Base-by-base conservation (phyloP, 2,329 filamentous ascomycete species). In the Alternaria gansuensis region DNA sequence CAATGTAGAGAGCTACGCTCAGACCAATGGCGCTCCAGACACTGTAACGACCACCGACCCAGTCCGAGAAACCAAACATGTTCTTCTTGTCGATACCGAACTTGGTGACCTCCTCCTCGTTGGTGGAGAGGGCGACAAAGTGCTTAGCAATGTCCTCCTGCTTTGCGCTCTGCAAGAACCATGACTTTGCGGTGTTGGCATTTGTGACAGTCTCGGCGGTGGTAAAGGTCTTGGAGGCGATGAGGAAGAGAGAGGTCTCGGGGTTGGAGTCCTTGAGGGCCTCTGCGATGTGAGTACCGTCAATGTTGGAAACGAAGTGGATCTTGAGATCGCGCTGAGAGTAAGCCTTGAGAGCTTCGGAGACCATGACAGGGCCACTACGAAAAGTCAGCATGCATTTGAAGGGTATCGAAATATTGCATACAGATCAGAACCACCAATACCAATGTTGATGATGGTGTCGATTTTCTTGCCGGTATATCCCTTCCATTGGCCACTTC, bases 221-320 rank as follows among this genome's bases (percentile, higher is more conserved):
- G 64, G 95, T 99, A 82, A 99, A 99, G 64, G 95, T 99, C 89
- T 99, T 99, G 80, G 94, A 98, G 57, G 95, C 95, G 71, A 99
- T 88, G 70, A 99, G 86, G 89, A 99, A 98, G 65, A 99, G 90
- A n/a, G 95, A 97, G 46, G 94, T 97, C 84, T 99, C 95, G 48
- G 94, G 94, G 79, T 99, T 88, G 8, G 94, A 96, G 72, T 88
- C 82, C 76, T 88, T 89, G 61, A 98, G 87, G 50, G 95, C 93
- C 83, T 99, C 95, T 46, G 93, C 91, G 78, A 98, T 92, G 83
- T 99, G 95, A 54, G 95, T 99, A 69, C 95, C 95, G 78, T 99
- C 95, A 77, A 99, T 98, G 86, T 99, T 99, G 83, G 94, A 98
- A 70, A 99, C 95, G 74, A 99, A 99, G 86, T 98, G 94, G 44